Evolutionary conservation across 1,284 basidiomycete genomes (phyloP).

Genomic region (Rhodotorula sp.): DNA sequence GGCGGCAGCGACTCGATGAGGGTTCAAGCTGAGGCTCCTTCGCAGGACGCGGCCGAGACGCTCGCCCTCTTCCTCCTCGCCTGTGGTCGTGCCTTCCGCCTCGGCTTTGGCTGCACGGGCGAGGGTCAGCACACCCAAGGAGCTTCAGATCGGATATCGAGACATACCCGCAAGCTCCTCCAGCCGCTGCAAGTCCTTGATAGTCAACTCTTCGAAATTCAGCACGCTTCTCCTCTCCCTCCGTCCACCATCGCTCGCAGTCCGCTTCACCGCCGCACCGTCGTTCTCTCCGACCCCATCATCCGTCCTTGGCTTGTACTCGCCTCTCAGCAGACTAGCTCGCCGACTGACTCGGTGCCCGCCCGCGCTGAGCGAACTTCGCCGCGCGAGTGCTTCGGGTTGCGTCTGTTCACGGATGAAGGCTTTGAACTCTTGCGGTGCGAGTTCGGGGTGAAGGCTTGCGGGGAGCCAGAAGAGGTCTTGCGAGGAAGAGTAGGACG

Average conservation of each 20-base stretch:
- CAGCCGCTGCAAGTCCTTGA: conserved; percentile 85
- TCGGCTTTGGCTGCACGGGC: conserved; percentile 50
- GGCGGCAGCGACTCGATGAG: conserved; percentile 58
- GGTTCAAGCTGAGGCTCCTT: conserved; percentile 82
- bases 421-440: conserved; percentile 88
- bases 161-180: conserved; percentile 86
- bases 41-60: conserved; percentile 74
- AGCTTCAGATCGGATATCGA: neutral
- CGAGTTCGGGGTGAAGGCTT: conserved; percentile 92
- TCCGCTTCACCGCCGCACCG: conserved; percentile 61
- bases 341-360: conserved; percentile 44
- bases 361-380: conserved; percentile 41
- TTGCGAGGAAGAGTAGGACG: conserved; percentile 6
- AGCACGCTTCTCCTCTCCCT: conserved; percentile 56
- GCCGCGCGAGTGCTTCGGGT: conserved; percentile 47
- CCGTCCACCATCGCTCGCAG: conserved; percentile 52
- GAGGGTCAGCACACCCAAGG: neutral
- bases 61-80: conserved; percentile 70
- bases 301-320: conserved; percentile 56
- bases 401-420: conserved; percentile 89
- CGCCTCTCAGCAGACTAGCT: conserved; percentile 42
- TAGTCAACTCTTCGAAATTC: conserved; percentile 66
- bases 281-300: conserved; percentile 58
- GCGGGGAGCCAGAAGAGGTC: conserved; percentile 97
- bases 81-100: conserved; percentile 49